Base-by-base conservation (phyloP, 108 stramenopile species). In the Craspedostauros australis region DNA sequence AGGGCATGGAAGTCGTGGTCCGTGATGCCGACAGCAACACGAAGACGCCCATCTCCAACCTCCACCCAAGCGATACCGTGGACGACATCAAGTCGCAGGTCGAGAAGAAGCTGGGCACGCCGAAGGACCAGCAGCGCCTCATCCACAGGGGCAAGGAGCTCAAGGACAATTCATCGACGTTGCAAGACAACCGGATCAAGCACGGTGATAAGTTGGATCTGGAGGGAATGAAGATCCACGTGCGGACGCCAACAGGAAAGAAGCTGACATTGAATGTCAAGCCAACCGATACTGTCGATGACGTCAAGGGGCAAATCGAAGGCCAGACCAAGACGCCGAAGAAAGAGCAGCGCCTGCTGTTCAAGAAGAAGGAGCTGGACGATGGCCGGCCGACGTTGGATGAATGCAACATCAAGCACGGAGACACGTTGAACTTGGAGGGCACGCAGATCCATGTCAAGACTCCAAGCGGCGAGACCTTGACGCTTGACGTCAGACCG, bases 391-490 rank as follows among this genome's bases (percentile, higher is more conserved):
- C 47, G 14, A 57, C 64, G 16, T 43, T 66, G 11, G 11, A 16
- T 11, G n/a, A 33, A 3, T 27, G 27, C 27, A 36, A 36, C 1
- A 50, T 66, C 32, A 31, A 57, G 41, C 47, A 66, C 41, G 6
- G 15, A 8, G 47, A 50, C 36, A 42, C 41, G 0, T 18, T 66
- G 28, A 2, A 44, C 19, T 39, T 66, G 22, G 39, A 43, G 8
- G 56, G 56, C 9, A 66, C 57, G 64, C 19, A 66, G 21, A 59
- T 57, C 12, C 43, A 52, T 5, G 33, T 58, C 5, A 33, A 21
- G 20, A 54, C 60, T 20, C 66, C 66, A 0, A 32, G 39, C 2
- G 58, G 54, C 4, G 66, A 68, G 21, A 37, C 41, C 37, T 12
- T 52, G 11, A 39, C 30, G 3, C 24, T n/a, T n/a, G 46, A 32